Base-by-base conservation (phyloP, 768 basidiomycete species). In the Agaricus sinodeliciosus region DNA sequence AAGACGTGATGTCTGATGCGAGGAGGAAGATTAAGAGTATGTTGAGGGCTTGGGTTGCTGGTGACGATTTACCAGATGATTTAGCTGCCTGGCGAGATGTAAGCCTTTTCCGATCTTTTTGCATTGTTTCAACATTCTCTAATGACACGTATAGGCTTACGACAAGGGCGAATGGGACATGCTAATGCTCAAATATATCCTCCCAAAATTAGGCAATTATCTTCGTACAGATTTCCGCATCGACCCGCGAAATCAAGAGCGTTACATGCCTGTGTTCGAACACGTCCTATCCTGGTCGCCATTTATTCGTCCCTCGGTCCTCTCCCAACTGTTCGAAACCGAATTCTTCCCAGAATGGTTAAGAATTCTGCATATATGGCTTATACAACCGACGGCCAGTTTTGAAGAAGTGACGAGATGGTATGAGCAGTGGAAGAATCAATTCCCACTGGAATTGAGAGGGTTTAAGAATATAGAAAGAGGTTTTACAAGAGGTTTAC, bases 311-410 rank as follows among this genome's bases (percentile, higher is more conserved):
- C 68, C 81, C 0, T 83, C 87, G 3, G 79, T 95, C 56, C 77
- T 96, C 61, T 77, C 84, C 1, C 90, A 94, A 62, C 72, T 99
- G 11, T 71, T 99, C 57, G 90, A 95, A 65, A 77, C 79, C 4
- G 92, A 93, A 61, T 95, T 98, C 74, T 97, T 97, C 78, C 90
- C 93, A 3, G 95, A 96, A 65, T 99, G 94, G 94, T 75, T 98
- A 55, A 87, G 93, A 45, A 84, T 90, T 18, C 73, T 99, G 19
- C 85, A 94, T 63, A 69, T 91, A 42, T 98, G 96, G 96, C 84
- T 99, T 37, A 76, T 87, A n/a, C 89, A 92, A 58, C 90, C 92
- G 0, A 80, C 72, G 43, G 87, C 87, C 62, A 94, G 83, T 70
- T 87, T 92, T 60, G 90, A 88, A 59, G 92, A 98, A 67, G 92